Conservation (phyloP, 2,329 filamentous ascomycete genomes). For the Zymoseptoria crescenta region DNA sequence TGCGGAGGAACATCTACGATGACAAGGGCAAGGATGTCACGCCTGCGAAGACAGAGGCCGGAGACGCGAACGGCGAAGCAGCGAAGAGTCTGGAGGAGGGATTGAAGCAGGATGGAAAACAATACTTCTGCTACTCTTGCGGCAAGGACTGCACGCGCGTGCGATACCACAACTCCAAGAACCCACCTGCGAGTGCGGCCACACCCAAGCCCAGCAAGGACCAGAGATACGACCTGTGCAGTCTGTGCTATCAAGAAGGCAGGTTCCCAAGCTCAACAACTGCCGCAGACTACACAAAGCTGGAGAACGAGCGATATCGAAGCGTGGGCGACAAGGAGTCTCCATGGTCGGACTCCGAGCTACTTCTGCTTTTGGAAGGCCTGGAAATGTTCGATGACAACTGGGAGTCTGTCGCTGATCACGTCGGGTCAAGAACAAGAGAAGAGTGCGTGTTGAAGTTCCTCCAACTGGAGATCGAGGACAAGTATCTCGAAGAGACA, state of each 20-base stretch:
- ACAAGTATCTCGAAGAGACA: conserved; percentile 74
- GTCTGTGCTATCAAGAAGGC: conserved; percentile 79
- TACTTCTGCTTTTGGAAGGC: conserved; percentile 80
- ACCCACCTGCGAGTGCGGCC: conserved; percentile 38
- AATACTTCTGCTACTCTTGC: conserved; percentile 79
- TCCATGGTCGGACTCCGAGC: conserved; percentile 85
- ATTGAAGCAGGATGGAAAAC: conserved; percentile 56
- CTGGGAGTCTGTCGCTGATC: conserved; percentile 86
- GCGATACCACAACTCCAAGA: conserved; percentile 63
- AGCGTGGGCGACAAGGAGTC: conserved; percentile 73
- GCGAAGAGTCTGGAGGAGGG: conserved; percentile 53
- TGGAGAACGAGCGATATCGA: conserved; percentile 80
- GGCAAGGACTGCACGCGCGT: conserved; percentile 77
- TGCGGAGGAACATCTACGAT: conserved; percentile 93
- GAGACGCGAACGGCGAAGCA: conserved; percentile 60
- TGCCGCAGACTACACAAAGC: conserved; percentile 73
- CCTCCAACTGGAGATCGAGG: conserved; percentile 90
- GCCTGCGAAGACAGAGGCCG: conserved; percentile 43
- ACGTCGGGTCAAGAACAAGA: conserved; percentile 81
- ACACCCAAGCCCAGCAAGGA: conserved; percentile 48
- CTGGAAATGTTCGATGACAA: conserved; percentile 92
- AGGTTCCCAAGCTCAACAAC: conserved; percentile 73
- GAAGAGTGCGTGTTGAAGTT: conserved; percentile 98
- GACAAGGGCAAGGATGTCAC: conserved; percentile 78
- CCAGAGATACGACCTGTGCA: conserved; percentile 79